phyloP scores from a whole-genome alignment of 2,329 filamentous ascomycete genomes.

The Sclerotinia borealis region DNA sequence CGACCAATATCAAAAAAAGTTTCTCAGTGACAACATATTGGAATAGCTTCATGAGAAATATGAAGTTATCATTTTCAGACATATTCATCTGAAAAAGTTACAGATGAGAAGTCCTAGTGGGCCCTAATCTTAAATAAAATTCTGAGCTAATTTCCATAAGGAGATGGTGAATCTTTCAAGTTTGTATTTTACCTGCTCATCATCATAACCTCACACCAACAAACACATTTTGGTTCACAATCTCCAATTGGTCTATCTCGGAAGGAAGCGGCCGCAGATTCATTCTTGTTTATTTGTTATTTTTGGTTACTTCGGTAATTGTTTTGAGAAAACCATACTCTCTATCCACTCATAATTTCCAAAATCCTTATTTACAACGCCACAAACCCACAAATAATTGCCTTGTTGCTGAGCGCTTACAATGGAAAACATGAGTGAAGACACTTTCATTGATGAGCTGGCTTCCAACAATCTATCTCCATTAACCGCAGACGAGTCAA shows the following conservation, averaged over 20 bases:
- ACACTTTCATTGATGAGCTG: neutral
- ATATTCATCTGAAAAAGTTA: neutral
- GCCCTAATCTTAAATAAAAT: neutral
- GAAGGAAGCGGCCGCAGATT: neutral
- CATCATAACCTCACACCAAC: neutral
- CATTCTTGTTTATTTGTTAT: neutral
- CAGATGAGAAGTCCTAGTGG: neutral
- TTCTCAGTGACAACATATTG: neutral
- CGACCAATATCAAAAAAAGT: conserved; percentile 3
- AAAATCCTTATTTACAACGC: neutral
- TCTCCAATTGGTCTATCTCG: neutral
- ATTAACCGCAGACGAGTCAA: conserved; percentile 17
- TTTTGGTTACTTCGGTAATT: conserved; percentile 6
- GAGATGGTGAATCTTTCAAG: neutral
- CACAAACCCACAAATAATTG: neutral
- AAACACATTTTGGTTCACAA: neutral
- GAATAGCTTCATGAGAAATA: neutral
- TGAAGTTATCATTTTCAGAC: neutral
- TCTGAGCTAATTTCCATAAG: neutral
- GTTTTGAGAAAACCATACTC: neutral
- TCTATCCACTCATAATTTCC: neutral
- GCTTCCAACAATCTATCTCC: neutral
- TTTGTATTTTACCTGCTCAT: neutral
- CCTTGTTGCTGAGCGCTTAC: neutral
- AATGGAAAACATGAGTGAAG: conserved; percentile 15